Conservation (phyloP, 2,329 filamentous ascomycete species). For the Botrytis deweyae region DNA sequence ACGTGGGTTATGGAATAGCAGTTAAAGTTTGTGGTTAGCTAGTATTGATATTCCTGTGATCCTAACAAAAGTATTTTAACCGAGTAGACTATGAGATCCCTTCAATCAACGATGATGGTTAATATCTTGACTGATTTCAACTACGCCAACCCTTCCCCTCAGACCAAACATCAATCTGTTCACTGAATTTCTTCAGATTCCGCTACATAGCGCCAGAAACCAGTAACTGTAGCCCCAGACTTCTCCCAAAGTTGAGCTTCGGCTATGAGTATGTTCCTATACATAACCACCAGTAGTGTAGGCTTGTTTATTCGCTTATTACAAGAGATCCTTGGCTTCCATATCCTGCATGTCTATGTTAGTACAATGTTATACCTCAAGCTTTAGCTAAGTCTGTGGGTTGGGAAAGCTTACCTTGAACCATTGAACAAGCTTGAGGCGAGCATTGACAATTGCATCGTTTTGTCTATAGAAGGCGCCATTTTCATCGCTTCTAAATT, state of each 20-base stretch:
- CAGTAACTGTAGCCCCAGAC: not conserved
- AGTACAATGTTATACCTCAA: not conserved
- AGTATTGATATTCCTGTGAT: not conserved
- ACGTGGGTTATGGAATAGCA: not conserved
- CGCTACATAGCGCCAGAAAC: not conserved
- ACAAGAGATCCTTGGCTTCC: not conserved
- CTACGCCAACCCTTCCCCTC: no score
- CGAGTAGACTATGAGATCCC: not conserved
- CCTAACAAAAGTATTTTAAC: no score
- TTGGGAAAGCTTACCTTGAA: not conserved
- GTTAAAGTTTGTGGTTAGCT: not conserved
- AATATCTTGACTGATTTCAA: not conserved
- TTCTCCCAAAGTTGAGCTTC: rapidly evolving
- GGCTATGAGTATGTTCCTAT: rapidly evolving
- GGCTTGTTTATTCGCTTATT: not conserved
- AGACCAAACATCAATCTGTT: not conserved
- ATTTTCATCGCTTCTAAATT: not conserved
- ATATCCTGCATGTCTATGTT: not conserved
- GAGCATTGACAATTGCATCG: not conserved
- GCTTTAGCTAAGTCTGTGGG: not conserved
- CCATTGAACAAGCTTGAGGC: not conserved
- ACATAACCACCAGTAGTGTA: not conserved
- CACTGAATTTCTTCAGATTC: no score
- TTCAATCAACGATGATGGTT: not conserved
- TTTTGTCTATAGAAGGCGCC: slow-evolving; percentile 2